Evolutionary conservation across 495 filamentous ascomycete genomes (phyloP).

Genomic region (Talaromyces adpressus): DNA sequence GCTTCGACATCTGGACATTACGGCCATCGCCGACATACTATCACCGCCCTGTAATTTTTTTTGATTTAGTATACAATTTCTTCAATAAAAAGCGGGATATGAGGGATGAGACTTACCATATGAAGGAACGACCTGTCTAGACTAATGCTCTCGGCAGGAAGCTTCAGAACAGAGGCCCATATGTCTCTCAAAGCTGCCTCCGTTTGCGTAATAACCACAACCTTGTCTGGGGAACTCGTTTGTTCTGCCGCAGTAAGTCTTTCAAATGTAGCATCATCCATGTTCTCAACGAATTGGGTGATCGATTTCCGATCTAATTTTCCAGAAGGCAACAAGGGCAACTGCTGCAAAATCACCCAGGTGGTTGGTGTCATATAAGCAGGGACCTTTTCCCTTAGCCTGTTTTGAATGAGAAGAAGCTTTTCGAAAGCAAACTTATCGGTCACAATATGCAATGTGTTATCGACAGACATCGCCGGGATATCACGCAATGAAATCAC

Average conservation of each 20-base stretch:
- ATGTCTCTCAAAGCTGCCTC: constrained; percentile 23
- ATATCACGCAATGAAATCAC: constrained; percentile 25
- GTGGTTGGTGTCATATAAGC: constrained; percentile 41
- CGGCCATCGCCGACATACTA: constrained; percentile 48
- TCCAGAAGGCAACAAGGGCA: constrained; percentile 34
- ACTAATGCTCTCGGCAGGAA: constrained; percentile 18
- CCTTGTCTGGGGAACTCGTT: neutral
- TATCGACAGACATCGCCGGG: constrained; percentile 16
- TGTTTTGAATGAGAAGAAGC: constrained; percentile 24
- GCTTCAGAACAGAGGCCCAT: constrained; percentile 31
- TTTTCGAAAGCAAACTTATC: constrained; percentile 17
- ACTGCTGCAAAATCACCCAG: constrained; percentile 26
- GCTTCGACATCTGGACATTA: constrained; percentile 15
- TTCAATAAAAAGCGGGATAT: neutral
- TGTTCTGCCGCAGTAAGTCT: constrained; percentile 6
- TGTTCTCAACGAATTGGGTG: constrained; percentile 9
- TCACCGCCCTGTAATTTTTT: constrained; percentile 21
- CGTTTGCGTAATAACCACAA: constrained; percentile 9
- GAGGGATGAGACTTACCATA: constrained; percentile 10
- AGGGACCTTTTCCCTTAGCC: constrained; percentile 21
- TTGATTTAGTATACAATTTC: neutral
- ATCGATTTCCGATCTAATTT: constrained; percentile 33
- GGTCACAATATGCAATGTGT: constrained; percentile 21
- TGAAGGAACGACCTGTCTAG: constrained; percentile 46
- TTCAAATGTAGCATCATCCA: constrained; percentile 11